Evolutionary conservation across 352 stramenopile genomes (phyloP).

Genomic region (Pythium scleroteichum): DNA sequence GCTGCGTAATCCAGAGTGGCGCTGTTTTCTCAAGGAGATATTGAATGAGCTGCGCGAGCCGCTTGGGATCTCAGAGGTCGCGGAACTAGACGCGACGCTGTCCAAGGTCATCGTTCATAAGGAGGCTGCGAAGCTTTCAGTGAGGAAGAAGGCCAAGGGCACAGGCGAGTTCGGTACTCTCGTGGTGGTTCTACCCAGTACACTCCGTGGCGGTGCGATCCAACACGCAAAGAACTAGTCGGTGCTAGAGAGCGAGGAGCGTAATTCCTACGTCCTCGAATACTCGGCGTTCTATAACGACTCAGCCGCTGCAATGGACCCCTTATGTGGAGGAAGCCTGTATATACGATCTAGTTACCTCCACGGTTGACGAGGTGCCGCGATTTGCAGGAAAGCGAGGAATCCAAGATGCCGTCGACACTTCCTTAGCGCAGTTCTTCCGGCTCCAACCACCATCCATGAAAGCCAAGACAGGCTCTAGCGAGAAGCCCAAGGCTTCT

Average conservation of each 20-base stretch:
- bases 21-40: conserved; percentile 4
- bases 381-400: background rate
- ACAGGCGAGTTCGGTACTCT: conserved; percentile 2
- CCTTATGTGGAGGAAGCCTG: background rate
- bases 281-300: conserved; percentile 8
- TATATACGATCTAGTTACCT: conserved; percentile 13
- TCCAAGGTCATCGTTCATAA: background rate
- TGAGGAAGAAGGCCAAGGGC: background rate
- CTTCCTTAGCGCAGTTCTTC: conserved; percentile 2
- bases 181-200: conserved; percentile 2
- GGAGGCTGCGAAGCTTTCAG: conserved; percentile 2
- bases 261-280: background rate
- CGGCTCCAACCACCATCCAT: background rate
- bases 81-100: background rate
- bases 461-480: background rate
- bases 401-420: background rate
- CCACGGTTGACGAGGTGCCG: conserved; percentile 3
- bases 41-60: background rate
- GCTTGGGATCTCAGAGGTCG: background rate
- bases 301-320: background rate
- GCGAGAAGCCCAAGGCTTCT: background rate
- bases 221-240: background rate
- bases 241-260: too few species aligned
- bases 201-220: conserved; percentile 9
- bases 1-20: conserved; percentile 1